A percentile compares a stretch with the other conserved stretches of the same genome.
Conservation (phyloP, 768 basidiomycete species). For the Gymnopilus dilepis region DNA sequence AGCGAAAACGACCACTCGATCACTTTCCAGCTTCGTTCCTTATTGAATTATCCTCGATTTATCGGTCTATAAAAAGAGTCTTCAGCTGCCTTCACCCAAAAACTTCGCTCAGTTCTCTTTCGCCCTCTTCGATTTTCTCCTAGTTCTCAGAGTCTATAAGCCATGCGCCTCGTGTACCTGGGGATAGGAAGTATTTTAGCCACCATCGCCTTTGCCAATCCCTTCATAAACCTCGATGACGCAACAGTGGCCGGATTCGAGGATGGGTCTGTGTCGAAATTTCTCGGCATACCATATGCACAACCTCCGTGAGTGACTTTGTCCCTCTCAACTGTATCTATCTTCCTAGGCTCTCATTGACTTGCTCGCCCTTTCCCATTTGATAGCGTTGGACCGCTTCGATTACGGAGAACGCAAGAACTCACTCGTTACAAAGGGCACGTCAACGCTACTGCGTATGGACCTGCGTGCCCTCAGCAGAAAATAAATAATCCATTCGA, state of each 20-base stretch:
- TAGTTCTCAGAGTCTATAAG: neutral
- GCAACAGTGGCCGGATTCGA: constrained; percentile 48
- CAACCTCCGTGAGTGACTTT: constrained; percentile 47
- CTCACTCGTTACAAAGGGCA: constrained; percentile 42
- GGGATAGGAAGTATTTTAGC: neutral
- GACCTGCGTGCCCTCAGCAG: constrained; percentile 49
- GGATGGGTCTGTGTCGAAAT: constrained; percentile 40
- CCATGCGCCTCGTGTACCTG: neutral
- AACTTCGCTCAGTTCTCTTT: no score
- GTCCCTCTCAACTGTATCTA: neutral
- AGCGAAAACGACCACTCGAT: no score
- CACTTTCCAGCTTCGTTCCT: no score
- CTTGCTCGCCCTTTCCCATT: neutral
- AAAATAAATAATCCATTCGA: neutral
- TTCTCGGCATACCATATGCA: constrained; percentile 57
- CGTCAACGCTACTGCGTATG: constrained; percentile 44
- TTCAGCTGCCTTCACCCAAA: no score
- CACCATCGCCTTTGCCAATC: constrained; percentile 16
- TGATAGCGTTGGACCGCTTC: constrained; percentile 41
- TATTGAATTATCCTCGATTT: no score
- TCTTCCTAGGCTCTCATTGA: neutral
- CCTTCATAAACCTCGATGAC: constrained; percentile 45
- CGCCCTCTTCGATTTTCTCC: no score
- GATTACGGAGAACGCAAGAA: constrained; percentile 48
- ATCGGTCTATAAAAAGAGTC: no score